A percentile compares a stretch with the other conserved stretches of the same genome.
phyloP scores from a whole-genome alignment of 2,329 filamentous ascomycete species.

The Alternaria solani region DNA sequence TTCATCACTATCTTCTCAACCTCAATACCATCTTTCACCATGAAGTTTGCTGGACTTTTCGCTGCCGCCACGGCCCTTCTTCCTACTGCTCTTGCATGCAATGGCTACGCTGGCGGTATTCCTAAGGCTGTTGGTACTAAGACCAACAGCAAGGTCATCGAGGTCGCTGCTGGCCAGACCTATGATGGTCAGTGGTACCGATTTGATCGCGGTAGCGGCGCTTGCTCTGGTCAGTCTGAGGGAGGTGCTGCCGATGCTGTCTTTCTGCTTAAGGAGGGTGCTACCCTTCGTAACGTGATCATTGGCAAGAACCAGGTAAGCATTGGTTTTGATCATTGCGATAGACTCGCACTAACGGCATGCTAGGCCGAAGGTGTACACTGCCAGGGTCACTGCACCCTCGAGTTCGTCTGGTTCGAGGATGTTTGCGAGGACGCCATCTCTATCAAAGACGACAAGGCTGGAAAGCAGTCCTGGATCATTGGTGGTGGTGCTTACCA shows the following conservation, averaged over 20 bases:
- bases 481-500: constrained; percentile 52
- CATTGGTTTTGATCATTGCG: not conserved
- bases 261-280: constrained; percentile 60
- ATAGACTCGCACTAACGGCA: not conserved
- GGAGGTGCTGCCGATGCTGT: constrained; percentile 36
- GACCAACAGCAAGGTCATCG: constrained; percentile 38
- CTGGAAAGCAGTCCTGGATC: constrained; percentile 45
- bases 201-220: constrained; percentile 38
- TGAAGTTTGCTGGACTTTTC: constrained; percentile 26
- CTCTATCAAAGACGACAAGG: constrained; percentile 41
- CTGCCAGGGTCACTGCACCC: constrained; percentile 57
- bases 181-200: constrained; percentile 37
- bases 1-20: not conserved
- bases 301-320: constrained; percentile 57
- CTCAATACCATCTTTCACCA: constrained; percentile 12
- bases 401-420: constrained; percentile 51
- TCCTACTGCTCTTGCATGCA: constrained; percentile 33
- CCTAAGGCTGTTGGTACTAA: constrained; percentile 35
- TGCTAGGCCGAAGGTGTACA: constrained; percentile 59
- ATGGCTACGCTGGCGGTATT: constrained; percentile 35
- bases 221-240: constrained; percentile 32
- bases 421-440: constrained; percentile 53
- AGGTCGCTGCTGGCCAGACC: constrained; percentile 31
- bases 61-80: constrained; percentile 30
- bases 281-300: constrained; percentile 61